A percentile compares a stretch with the other conserved stretches of the same genome.
Conservation (phyloP, 2,329 filamentous ascomycete genomes). For the Aspergillus sp. region DNA sequence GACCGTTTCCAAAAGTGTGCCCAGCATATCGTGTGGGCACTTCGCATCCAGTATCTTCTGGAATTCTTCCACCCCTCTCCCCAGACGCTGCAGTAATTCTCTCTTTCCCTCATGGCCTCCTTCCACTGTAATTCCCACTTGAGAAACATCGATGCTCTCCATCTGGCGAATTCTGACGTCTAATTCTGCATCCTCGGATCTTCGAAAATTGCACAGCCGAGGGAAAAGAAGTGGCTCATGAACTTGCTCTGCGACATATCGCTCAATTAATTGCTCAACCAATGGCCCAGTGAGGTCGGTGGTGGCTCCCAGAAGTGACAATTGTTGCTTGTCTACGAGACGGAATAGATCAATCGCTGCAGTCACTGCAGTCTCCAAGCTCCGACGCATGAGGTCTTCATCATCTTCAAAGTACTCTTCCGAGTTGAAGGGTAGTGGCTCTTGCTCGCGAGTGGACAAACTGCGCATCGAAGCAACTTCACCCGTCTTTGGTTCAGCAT, state of each 20-base stretch:
- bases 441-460: constrained; percentile 25
- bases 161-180: constrained; percentile 88
- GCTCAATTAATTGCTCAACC: constrained; percentile 89
- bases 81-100: constrained; percentile 67
- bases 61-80: constrained; percentile 77
- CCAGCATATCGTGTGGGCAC: constrained; percentile 84
- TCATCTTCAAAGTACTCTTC: constrained; percentile 76
- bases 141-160: constrained; percentile 86
- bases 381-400: constrained; percentile 80
- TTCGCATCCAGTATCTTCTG: constrained; percentile 69
- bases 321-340: constrained; percentile 86
- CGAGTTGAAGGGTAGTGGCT: constrained; percentile 47
- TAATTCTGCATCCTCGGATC: constrained; percentile 75
- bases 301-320: constrained; percentile 82
- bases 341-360: constrained; percentile 94
- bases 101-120: constrained; percentile 70
- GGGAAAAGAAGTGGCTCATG: constrained; percentile 80
- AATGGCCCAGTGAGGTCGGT: constrained; percentile 87
- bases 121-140: constrained; percentile 81
- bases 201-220: constrained; percentile 66
- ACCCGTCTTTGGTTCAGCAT: constrained; percentile 31
- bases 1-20: constrained; percentile 67
- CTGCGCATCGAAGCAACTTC: constrained; percentile 29
- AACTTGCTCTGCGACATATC: constrained; percentile 87
- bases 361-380: constrained; percentile 84